phyloP scores from a whole-genome alignment of 202 grass and related monocot genomes.

The Panicum virgatum region DNA sequence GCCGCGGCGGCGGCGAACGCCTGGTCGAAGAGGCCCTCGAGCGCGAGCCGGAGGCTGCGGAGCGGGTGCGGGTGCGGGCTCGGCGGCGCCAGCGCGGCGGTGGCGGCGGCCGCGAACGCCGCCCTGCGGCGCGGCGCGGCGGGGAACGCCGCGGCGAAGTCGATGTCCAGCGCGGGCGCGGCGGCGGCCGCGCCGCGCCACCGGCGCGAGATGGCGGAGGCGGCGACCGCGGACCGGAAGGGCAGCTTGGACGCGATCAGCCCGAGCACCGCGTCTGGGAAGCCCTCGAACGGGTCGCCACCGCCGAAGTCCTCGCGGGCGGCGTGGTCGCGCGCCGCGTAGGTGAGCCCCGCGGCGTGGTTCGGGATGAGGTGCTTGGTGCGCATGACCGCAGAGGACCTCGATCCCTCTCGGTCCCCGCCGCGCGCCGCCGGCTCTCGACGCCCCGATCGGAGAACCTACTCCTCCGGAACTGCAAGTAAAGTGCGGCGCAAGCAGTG shows the following conservation, averaged over 20 bases:
- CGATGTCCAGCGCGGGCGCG: constrained; percentile 54
- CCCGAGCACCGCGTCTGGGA: constrained; percentile 48
- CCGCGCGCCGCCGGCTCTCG: neutral
- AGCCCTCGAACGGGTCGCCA: constrained; percentile 43
- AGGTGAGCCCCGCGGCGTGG: constrained; percentile 42
- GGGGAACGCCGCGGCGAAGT: constrained; percentile 56
- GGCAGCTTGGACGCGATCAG: constrained; percentile 63
- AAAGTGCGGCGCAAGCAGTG: constrained; percentile 27
- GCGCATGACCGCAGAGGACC: constrained; percentile 49
- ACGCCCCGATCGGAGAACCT: constrained; percentile 11
- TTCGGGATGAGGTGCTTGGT: constrained; percentile 64
- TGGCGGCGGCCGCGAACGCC: constrained; percentile 44
- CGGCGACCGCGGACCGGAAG: constrained; percentile 50
- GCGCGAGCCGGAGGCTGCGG: constrained; percentile 41
- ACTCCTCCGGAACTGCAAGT: constrained; percentile 10
- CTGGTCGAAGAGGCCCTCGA: constrained; percentile 49
- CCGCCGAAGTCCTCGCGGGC: constrained; percentile 10
- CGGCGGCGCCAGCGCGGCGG: constrained; percentile 17
- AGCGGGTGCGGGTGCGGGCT: constrained; percentile 32
- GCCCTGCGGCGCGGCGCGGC: constrained; percentile 48
- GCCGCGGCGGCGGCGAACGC: constrained; percentile 37
- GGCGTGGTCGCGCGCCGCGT: constrained; percentile 36
- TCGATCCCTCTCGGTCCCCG: neutral
- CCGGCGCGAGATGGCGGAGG: constrained; percentile 53
- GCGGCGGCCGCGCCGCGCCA: constrained; percentile 42